Evolutionary conservation across 2,329 filamentous ascomycete genomes (phyloP).

Genomic region (Orbilia oligospora): DNA sequence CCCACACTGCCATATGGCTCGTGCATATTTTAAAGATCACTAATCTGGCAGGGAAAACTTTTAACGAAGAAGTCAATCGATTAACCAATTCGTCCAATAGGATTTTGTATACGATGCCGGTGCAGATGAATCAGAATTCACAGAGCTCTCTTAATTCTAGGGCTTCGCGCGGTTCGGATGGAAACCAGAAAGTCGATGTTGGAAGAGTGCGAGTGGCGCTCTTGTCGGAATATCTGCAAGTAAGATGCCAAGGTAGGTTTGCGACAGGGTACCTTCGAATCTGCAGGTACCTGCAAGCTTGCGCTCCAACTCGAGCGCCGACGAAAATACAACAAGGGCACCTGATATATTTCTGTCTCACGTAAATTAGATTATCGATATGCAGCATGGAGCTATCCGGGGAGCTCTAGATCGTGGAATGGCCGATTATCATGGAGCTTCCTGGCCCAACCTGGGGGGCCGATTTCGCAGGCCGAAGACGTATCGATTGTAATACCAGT

Average conservation of each 20-base stretch:
- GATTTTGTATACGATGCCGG: neutral
- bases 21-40: slow-evolving; percentile 6
- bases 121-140: neutral
- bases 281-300: slow-evolving; percentile 3
- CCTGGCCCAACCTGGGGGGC: neutral
- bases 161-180: slow-evolving; percentile 1
- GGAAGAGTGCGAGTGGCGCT: neutral
- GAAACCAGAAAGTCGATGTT: neutral
- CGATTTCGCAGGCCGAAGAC: neutral
- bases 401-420: neutral
- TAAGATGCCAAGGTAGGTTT: slow-evolving; percentile 8
- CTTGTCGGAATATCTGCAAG: neutral
- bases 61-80: neutral
- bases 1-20: slow-evolving; percentile 4
- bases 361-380: slow-evolving; percentile 8
- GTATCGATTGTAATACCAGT: neutral
- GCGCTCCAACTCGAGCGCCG: neutral
- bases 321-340: slow-evolving; percentile 16
- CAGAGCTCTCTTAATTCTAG: neutral
- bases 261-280: slow-evolving; percentile 12
- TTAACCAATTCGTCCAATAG: neutral
- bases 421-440: neutral
- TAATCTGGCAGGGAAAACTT: slow-evolving; percentile 9
- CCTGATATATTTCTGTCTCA: slow-evolving; percentile 15
- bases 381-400: neutral